Conservation (phyloP, 345 rosid genomes). For the Rhizophora mangle region DNA sequence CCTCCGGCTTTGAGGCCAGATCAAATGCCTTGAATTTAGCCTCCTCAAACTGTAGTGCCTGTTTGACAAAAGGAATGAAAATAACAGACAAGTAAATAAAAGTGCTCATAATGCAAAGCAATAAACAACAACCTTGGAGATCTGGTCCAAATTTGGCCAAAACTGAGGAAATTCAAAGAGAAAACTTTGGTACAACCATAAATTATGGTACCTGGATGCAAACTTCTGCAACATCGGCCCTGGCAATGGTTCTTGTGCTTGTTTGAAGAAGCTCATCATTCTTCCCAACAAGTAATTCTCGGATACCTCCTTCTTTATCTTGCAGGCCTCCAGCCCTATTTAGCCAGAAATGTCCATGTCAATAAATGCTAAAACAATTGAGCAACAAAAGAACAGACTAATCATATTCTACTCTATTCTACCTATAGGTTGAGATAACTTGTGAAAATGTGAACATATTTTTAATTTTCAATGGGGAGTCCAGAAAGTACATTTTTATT, state of each 20-base stretch:
- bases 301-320: constrained; percentile 81
- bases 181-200: background rate
- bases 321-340: constrained; percentile 92
- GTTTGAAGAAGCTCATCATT: constrained; percentile 96
- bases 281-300: constrained; percentile 80
- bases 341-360: constrained; percentile 14
- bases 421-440: background rate
- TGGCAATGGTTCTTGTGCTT: constrained; percentile 61
- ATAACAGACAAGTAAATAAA: background rate
- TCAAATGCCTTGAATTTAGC: constrained; percentile 85
- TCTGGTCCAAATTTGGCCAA: too few species aligned
- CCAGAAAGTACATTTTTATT: too few species aligned
- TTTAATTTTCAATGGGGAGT: background rate
- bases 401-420: too few species aligned
- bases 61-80: constrained; percentile 10
- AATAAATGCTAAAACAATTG: background rate
- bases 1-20: constrained; percentile 84
- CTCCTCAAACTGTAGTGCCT: constrained; percentile 79
- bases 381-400: background rate
- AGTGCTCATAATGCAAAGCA: constrained; percentile 1
- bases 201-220: constrained; percentile 59
- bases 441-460: background rate
- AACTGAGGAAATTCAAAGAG: too few species aligned
- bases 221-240: constrained; percentile 89
- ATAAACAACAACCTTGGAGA: too few species aligned